phyloP scores from a whole-genome alignment of 257 asterid genomes.

The Solanum gracilifrons region DNA sequence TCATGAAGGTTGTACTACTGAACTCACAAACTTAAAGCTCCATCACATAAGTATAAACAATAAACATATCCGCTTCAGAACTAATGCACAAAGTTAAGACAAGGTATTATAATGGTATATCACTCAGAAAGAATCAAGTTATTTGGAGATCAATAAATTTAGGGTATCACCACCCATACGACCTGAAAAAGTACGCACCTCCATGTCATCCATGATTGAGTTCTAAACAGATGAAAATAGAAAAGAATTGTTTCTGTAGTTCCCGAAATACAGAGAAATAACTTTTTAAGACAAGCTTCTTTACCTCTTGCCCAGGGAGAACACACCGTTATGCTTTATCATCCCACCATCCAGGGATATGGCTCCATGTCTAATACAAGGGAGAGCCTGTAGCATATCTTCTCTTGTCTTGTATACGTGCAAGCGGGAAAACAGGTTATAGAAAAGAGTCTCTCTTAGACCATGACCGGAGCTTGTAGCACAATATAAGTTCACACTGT shows the following conservation, averaged over 20 bases:
- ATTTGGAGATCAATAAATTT: background rate
- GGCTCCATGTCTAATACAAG: slow-evolving; percentile 51
- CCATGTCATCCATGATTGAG: background rate
- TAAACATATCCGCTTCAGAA: background rate
- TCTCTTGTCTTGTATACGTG: slow-evolving; percentile 72
- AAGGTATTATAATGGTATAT: background rate
- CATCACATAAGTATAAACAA: background rate
- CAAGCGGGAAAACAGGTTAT: slow-evolving; percentile 50
- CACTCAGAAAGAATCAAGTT: background rate
- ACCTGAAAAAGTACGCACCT: background rate
- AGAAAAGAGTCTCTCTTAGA: slow-evolving; percentile 83
- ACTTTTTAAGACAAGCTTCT: slow-evolving; percentile 14
- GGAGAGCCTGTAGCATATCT: slow-evolving; percentile 56
- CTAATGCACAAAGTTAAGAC: background rate
- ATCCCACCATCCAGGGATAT: slow-evolving; percentile 85
- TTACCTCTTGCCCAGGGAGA: slow-evolving; percentile 51
- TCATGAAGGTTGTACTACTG: background rate
- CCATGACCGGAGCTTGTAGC: slow-evolving; percentile 27
- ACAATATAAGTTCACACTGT: slow-evolving; percentile 24
- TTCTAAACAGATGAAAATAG: background rate
- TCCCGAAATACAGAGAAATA: background rate
- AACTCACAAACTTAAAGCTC: background rate
- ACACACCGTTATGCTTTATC: slow-evolving; percentile 28
- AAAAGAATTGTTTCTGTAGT: background rate
- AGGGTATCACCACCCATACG: background rate